phyloP scores from a whole-genome alignment of 2,329 filamentous ascomycete species.

The Monilinia fructicola region DNA sequence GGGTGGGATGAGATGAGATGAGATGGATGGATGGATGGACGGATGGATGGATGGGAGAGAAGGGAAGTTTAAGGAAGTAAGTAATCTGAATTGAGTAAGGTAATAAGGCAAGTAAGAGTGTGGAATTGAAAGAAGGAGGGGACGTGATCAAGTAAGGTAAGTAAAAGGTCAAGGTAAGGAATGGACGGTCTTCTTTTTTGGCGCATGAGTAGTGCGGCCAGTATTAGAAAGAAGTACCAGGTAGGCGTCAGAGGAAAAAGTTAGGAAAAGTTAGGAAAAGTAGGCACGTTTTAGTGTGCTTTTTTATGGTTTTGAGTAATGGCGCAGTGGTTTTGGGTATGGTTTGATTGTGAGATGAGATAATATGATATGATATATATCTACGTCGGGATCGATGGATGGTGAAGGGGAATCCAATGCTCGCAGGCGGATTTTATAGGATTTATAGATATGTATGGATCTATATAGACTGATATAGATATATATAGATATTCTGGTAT shows the following conservation, averaged over 20 bases:
- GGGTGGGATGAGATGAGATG: too few species aligned
- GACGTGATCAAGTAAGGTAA: too few species aligned
- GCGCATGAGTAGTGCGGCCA: constrained; percentile 19
- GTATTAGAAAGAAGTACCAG: constrained; percentile 13
- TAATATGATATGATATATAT: too few species aligned
- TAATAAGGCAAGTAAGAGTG: too few species aligned
- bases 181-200: constrained; percentile 21
- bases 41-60: too few species aligned
- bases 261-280: background rate
- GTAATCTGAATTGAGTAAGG: constrained; percentile 7
- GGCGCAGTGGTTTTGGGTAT: background rate
- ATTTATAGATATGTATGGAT: too few species aligned
- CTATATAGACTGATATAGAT: too few species aligned
- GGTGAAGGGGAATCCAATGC: too few species aligned
- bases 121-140: constrained; percentile 15
- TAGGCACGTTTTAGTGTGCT: background rate
- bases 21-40: background rate
- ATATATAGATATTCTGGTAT: too few species aligned
- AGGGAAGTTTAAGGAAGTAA: background rate
- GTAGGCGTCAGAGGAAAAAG: constrained; percentile 14
- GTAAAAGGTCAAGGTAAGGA: constrained; percentile 17
- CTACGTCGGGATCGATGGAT: too few species aligned
- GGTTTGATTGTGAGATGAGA: background rate
- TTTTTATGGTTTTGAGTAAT: background rate
- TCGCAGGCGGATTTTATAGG: too few species aligned